Base-by-base conservation (phyloP, 306 rosid species). In the Trifolium dubium region DNA sequence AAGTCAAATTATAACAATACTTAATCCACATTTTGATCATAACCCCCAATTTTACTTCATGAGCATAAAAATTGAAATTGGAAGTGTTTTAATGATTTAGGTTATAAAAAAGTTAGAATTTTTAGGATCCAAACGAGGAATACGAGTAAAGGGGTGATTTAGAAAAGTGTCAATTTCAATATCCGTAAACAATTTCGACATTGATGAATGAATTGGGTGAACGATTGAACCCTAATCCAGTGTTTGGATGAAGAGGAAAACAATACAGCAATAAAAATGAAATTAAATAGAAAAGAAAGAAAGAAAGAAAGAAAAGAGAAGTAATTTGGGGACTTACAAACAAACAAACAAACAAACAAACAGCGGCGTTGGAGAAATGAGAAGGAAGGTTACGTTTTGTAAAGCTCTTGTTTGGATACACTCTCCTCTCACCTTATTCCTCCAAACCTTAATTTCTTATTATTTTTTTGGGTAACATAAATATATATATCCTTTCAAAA, bases 181-280 rank as follows among this genome's bases (percentile, higher is more conserved):
- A 7, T 44, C 7, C 58, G 39, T 64, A 9, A 67, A 18, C 9
- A 58, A 71, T 23, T 40, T 63, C 35, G 2, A 58, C 31, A 74
- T 2, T 63, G 78, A 56, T 14, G 69, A 74, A 17, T 37, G 32
- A 55, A 9, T 44, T 44, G 74, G 65, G 30, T 29, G 3, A 59
- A 18, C 10, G 68, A 79, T 62, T 5, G 43, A 75, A 72, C 79
- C 80, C 67, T 80, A 80, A 46, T 58, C 55, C 34, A 18, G 43
- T 64, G 86, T 69, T 84, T 82, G 86, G 83, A 40, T 51, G 63
- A n/a, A 11, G 31, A 13, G 56, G 61, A 49, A 43, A 17, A 61
- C 47, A 55, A 7, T 0, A n/a, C n/a, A n/a, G n/a, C n/a, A 10
- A 8, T 1, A 11, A 60, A 56, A 34, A 10, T 17, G 10, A 37